phyloP scores from a whole-genome alignment of 768 basidiomycete species.

The Clavaria fumosa region DNA sequence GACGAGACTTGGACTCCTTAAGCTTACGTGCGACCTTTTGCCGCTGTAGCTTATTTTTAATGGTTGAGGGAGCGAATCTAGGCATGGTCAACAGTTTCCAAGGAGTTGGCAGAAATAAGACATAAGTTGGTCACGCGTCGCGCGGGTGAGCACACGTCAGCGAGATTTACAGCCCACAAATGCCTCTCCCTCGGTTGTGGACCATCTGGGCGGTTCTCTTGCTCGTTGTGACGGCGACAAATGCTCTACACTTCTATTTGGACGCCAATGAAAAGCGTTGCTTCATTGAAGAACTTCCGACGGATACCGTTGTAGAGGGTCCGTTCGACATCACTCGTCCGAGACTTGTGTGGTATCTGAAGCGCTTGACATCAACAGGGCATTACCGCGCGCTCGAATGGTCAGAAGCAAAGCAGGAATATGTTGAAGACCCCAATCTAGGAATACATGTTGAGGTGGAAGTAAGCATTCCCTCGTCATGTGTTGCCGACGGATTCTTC shows the following conservation, averaged over 20 bases:
- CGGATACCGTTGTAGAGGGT: slow-evolving; percentile 94
- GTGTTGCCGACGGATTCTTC: background rate
- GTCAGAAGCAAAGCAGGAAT: slow-evolving; percentile 55
- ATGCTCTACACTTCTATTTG: slow-evolving; percentile 92
- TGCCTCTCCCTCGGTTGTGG: background rate
- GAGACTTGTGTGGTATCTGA: slow-evolving; percentile 1
- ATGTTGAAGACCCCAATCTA: slow-evolving; percentile 55
- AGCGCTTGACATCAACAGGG: slow-evolving; percentile 31
- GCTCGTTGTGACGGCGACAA: slow-evolving; percentile 28
- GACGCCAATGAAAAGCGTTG: slow-evolving; percentile 88
- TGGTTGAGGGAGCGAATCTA: slow-evolving; percentile 47
- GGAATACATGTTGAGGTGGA: slow-evolving; percentile 87
- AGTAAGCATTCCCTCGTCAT: slow-evolving; percentile 30
- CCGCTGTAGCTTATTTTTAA: slow-evolving; percentile 82
- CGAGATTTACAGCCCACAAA: no score
- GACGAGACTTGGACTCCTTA: slow-evolving; percentile 66
- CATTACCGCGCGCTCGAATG: slow-evolving; percentile 91
- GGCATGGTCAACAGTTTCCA: no score
- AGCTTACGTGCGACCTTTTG: slow-evolving; percentile 58
- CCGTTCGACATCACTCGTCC: background rate
- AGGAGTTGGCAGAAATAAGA: no score
- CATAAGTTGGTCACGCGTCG: no score
- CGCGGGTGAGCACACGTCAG: no score
- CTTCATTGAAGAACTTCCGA: slow-evolving; percentile 92
- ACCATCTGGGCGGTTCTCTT: slow-evolving; percentile 17